These are phyloP conservation scores for Aegilops sharonensis DNA, from an alignment of 176 grass and related monocot genomes.

Conservation along the genomic window DNA sequence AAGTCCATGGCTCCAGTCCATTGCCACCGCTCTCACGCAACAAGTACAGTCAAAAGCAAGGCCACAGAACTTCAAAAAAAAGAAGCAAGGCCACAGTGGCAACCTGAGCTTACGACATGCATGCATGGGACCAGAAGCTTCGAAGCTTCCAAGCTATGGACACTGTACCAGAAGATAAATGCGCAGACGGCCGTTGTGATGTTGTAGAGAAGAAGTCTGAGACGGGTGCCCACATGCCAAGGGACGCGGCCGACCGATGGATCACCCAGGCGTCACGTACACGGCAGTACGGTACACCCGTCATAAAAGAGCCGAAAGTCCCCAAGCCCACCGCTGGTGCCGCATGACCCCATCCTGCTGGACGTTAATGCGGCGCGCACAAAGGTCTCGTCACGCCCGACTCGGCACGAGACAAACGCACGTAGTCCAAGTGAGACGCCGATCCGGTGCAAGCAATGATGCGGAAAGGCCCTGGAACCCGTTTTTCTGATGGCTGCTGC, in stretches of 20 bases:
- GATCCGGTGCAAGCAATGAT: not conserved
- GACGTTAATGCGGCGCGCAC: not conserved
- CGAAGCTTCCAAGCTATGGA: not conserved
- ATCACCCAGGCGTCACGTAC: not conserved
- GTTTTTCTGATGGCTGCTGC: not conserved
- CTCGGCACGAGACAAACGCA: not conserved
- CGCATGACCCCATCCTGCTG: not conserved
- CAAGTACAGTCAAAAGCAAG: not conserved
- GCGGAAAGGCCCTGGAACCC: not conserved
- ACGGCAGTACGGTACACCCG: not conserved
- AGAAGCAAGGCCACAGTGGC: not conserved
- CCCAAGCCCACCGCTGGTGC: not conserved
- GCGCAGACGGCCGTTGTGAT: not conserved
- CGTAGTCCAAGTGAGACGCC: not conserved
- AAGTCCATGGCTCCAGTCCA: no score
- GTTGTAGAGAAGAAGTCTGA: not conserved
- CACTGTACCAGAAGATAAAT: not conserved
- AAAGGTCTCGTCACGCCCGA: constrained; percentile 3
- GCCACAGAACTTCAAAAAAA: not conserved
- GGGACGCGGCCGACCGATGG: not conserved
- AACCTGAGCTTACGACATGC: not conserved
- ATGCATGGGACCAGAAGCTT: not conserved
- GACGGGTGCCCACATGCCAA: not conserved
- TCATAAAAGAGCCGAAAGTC: constrained; percentile 32
- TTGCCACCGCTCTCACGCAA: not conserved